Conservation (phyloP, 2,329 filamentous ascomycete genomes). For the Aspergillus thermomutatus region DNA sequence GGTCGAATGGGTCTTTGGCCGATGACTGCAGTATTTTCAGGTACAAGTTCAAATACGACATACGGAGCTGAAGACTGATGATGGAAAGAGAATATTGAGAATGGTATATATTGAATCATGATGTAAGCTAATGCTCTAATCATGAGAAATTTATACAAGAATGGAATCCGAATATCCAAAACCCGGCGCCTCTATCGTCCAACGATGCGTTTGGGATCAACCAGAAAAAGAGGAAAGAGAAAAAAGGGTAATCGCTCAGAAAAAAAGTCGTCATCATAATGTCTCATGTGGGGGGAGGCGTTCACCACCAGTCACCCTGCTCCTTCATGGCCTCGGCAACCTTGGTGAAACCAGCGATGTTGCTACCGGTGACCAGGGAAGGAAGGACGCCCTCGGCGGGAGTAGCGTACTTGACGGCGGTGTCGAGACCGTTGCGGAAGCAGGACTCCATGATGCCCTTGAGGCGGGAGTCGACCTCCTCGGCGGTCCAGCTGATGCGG, state of each 20-base stretch:
- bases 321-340: conserved; percentile 91
- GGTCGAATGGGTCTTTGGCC: too few relatives aligned
- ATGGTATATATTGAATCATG: conserved; percentile 1
- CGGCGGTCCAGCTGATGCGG: conserved; percentile 77
- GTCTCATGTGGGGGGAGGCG: conserved; percentile 3
- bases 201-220: conserved; percentile 12
- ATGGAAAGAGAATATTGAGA: conserved; percentile 9
- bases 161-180: conserved; percentile 7
- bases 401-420: conserved; percentile 83
- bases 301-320: conserved; percentile 87
- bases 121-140: conserved; percentile 5
- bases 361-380: conserved; percentile 85
- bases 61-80: too few relatives aligned
- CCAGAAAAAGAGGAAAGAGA: conserved; percentile 18
- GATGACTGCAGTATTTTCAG: too few relatives aligned
- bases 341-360: conserved; percentile 98
- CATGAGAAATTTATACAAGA: not conserved
- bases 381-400: conserved; percentile 79
- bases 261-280: conserved; percentile 15
- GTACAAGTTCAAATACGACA: too few relatives aligned
- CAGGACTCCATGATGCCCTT: conserved; percentile 93
- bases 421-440: conserved; percentile 85
- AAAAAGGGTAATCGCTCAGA: conserved; percentile 4
- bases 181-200: conserved; percentile 33
- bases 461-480: conserved; percentile 89